Evolutionary conservation across 2,329 filamentous ascomycete species (phyloP), one percentile per base, ranked within the genome.

Genomic region (Fusarium tupiense): DNA sequence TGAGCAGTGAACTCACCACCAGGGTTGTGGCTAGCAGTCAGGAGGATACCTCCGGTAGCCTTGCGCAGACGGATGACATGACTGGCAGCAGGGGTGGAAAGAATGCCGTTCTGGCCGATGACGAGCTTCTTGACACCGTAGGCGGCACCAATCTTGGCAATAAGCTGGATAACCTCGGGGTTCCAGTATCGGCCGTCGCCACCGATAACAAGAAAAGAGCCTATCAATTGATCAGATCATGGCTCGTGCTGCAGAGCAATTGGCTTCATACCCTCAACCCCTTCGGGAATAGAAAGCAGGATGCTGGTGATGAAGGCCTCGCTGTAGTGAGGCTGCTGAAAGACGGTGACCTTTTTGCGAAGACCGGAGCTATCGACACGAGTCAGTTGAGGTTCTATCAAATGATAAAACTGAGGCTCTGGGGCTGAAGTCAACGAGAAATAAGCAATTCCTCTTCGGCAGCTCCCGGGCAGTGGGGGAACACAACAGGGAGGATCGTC

Each of bases 91-190:
- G 96, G 96, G 33, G 96, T 99, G 78, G 95, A 98, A 80, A 99
- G 89, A 81, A 99, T 98, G 83, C 96, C 96, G 84, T 98, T 89
- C 85, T 98, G 95, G 71, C 96, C 96, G 86, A 99, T 93, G 81
- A 99, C 85, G 64, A 99, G 91, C 91, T 98, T 99, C 93, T 98
- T 98, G 82, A 98, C 96, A 73, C 96, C 96, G 82, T 99, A 98
- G 61, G 95, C 96, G 77, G 94, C 93, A 83, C 95, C 92, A 80
- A 99, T 98, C 89, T 98, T 98, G 79, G 96, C 96, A 83, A 98
- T 98, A 85, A 97, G 86, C 86, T 98, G 96, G 78, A 97, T 93
- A 71, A 97, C 96, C 84, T 98, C 96, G 52, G 95, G 93, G 86
- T 99, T 99, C 91, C 93, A 98, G 90, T 91, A 99, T 76, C 96